Base-by-base conservation (phyloP, 257 asterid genomes). In the Linderniella brevidens region DNA sequence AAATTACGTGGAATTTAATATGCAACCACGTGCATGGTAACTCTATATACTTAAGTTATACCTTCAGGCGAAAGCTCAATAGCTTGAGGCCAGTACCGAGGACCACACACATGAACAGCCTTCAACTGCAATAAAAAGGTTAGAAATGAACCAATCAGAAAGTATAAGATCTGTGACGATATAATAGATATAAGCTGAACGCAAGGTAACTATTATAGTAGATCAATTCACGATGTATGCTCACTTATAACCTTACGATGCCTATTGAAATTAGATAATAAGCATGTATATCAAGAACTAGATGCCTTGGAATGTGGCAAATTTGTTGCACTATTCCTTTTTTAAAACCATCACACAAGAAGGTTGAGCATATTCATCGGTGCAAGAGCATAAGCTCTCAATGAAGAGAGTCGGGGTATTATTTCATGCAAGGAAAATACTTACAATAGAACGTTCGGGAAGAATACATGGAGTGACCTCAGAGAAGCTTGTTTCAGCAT, bases 381-480 rank as follows among this genome's bases (percentile, higher is more conserved):
- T n/a, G n/a, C n/a, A n/a, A n/a, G n/a, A n/a, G n/a, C n/a, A n/a
- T n/a, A n/a, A n/a, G n/a, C n/a, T n/a, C n/a, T n/a, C n/a, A n/a
- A n/a, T n/a, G n/a, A n/a, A n/a, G n/a, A n/a, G n/a, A n/a, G n/a
- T n/a, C n/a, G n/a, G n/a, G n/a, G n/a, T n/a, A n/a, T n/a, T n/a
- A n/a, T 42, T 13, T 42, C 5, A 4, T 4, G 47, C 25, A 14
- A 4, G 18, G 36, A 46, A 35, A 11, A 19, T 55, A 68, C 96
- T 80, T 77, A 88, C 98, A 62, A 79, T 59, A 56, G 82, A 68
- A 53, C 98, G 94, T 65, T 88, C 96, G 13, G 96, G 98, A 64
- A 88, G 98, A 71, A 73, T 78, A 75, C 94, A 80, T 39, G 98
- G 98, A 58, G 98, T 74, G 61, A 88, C 79, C 75, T 84, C 96